Evolutionary conservation across 1,284 basidiomycete species (phyloP).

Genomic region (Leccinum idahoense): DNA sequence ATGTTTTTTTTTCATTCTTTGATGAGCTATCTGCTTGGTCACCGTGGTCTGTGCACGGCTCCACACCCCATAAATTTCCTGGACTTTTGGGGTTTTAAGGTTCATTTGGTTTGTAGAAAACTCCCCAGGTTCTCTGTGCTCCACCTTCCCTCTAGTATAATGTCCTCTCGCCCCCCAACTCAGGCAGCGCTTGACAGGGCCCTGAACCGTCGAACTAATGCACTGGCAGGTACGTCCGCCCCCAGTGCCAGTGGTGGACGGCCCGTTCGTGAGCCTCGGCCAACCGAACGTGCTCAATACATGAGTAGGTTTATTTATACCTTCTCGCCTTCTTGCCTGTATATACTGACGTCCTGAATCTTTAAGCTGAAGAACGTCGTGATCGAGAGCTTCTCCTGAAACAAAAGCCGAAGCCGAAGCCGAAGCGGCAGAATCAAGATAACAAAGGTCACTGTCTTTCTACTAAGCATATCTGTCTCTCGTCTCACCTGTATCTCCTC

Average conservation of each 20-base stretch:
- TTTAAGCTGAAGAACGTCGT: neutral
- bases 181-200: neutral
- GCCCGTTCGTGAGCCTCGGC: neutral
- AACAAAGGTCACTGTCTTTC: neutral
- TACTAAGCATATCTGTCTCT: neutral
- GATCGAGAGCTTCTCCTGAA: neutral
- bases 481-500: neutral
- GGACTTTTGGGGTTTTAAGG: neutral
- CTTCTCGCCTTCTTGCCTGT: neutral
- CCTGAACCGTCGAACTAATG: neutral
- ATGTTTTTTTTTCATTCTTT: too few relatives aligned
- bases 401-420: neutral
- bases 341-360: neutral
- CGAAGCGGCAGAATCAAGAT: neutral
- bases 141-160: neutral
- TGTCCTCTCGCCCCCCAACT: neutral
- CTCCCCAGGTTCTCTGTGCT: neutral
- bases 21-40: neutral
- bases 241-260: neutral
- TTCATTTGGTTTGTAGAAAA: neutral
- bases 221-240: too few relatives aligned
- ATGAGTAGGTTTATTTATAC: neutral
- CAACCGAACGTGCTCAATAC: neutral
- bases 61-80: neutral
- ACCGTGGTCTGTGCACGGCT: neutral